Base-by-base conservation (phyloP, 305 asterid genomes). In the Fraxinus platypoda region DNA sequence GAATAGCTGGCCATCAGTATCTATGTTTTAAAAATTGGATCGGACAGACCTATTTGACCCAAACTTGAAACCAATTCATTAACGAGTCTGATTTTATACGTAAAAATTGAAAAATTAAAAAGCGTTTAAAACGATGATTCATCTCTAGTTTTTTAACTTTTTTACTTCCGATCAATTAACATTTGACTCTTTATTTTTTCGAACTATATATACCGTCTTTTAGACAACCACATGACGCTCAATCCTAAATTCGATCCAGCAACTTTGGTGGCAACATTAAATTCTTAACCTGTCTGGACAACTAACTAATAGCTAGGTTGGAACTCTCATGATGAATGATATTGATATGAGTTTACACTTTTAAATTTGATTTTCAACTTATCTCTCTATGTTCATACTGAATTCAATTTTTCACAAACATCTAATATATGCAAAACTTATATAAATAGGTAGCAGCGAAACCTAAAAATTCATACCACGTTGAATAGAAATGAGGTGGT, bases 241-340 rank as follows among this genome's bases (percentile, higher is more conserved):
- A 80, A 38, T 72, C 80, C 54, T 85, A 41, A 21, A 75, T 73
- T 71, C 31, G 74, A 7, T 83, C 41, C 17, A 73, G 17, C 62
- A 81, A 49, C 81, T 74, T 78, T 41, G 81, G 84, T 78, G 13
- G 83, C 77, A 33, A 41, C 84, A 77, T 77, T 86, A 31, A 86
- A 83, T 81, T 80, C 46, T 62, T 75, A 46, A 66, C 33, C 64
- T 57, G 52, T 57, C 81, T 38, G 25, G 26, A 77, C 49, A 30
- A 6, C 21, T 38, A 19, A 38, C 8, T 41, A 19, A 37, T 74
- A 3, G 71, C 17, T 62, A 62, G 31, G 71, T 62, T 21, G 31
- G 33, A 62, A 9, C 71, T 8, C 6, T 23, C 13, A 71, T 73
- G 13, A 73, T 74, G 25, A 74, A 15, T 25, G 21, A 35, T 35